Conservation (phyloP, 2,329 filamentous ascomycete genomes). For the Zasmidium cellare region DNA sequence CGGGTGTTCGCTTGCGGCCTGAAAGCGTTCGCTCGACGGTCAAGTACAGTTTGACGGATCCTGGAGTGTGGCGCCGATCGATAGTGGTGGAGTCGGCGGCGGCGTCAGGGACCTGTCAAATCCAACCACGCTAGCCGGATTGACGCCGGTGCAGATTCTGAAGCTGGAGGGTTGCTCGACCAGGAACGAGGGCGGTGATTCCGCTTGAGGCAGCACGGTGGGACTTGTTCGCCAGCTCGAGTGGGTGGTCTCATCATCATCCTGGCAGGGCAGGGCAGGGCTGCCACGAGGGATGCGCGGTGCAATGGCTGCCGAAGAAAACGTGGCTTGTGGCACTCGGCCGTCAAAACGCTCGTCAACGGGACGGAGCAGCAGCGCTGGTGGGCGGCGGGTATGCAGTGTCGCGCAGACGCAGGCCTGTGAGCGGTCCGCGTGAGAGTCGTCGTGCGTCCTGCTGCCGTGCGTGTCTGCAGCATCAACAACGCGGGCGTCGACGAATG, state of each 20-base stretch:
- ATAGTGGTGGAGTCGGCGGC: background rate
- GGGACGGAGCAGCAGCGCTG: slow-evolving; percentile 2
- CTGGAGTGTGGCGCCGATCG: slow-evolving; percentile 3
- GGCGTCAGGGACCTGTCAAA: slow-evolving; percentile 1
- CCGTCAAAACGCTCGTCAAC: slow-evolving; percentile 10
- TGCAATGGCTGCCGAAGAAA: slow-evolving; percentile 10
- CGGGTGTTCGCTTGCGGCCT: background rate
- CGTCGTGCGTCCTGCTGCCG: slow-evolving; percentile 11
- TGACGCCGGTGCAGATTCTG: background rate
- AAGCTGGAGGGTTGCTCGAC: background rate
- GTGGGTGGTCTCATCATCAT: background rate
- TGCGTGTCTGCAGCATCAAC: slow-evolving; percentile 2
- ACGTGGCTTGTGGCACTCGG: slow-evolving; percentile 19
- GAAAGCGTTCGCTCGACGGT: background rate
- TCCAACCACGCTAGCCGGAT: slow-evolving; percentile 5
- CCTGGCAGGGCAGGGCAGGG: background rate
- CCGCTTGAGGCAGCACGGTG: background rate
- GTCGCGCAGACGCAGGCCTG: slow-evolving; percentile 1
- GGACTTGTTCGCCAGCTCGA: background rate
- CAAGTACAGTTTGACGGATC: background rate
- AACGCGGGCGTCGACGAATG: slow-evolving; percentile 6
- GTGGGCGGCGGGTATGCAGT: slow-evolving; percentile 12
- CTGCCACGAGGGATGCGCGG: slow-evolving; percentile 14
- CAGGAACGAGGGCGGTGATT: background rate
- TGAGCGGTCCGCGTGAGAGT: slow-evolving; percentile 8